Evolutionary conservation across 768 basidiomycete genomes (phyloP), one percentile per base, ranked within the genome.

Genomic region (Mrakia hoshinonis): DNA sequence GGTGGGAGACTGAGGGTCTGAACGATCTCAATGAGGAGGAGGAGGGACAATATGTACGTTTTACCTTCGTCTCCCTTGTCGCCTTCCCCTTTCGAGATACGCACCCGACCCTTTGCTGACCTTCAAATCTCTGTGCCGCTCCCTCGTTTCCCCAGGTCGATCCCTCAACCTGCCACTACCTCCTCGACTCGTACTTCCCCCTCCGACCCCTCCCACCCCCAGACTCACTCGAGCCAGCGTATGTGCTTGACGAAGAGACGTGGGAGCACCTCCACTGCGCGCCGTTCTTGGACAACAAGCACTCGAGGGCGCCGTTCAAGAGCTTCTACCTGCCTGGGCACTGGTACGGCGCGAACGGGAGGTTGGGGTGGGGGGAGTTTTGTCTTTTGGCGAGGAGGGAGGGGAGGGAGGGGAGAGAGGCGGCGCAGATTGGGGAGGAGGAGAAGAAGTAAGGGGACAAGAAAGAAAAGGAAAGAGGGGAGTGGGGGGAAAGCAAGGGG

Each of bases 11-110:
- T 2, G 62, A 79, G 4, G 88, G 86, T 22, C 81, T 94, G 79
- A 99, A 99, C 78, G 93, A 96, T 76, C 79, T 90, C 69, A 99
- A 99, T 80, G 82, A 82, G 73, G 92, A 94, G 76, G 89, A 88
- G 74, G 76, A 79, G 0, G 86, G 85, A 49, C 87, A 87, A 74
- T 94, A 92, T 80, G 95, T 96, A 77, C 77, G 87, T 79, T 60
- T 79, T 78, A 48, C 61, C 24, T 15, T n/a, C 43, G 20, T 20
- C 9, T 36, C n/a, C 24, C 22, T 29, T 34, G 20, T 66, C 39
- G 5, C 29, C 29, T 38, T 46, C 39, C 26, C 38, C 54, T 36
- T 29, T 0, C 38, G 7, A 24, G 10, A 22, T 34, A 2, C 31
- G 20, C 11, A 13, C 48, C 4, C 49, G 10, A 18, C 22, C 13